These are phyloP conservation scores for Rhododendron kiyosumense DNA, from an alignment of 148 eudicot genomes.

Conservation along the genomic window DNA sequence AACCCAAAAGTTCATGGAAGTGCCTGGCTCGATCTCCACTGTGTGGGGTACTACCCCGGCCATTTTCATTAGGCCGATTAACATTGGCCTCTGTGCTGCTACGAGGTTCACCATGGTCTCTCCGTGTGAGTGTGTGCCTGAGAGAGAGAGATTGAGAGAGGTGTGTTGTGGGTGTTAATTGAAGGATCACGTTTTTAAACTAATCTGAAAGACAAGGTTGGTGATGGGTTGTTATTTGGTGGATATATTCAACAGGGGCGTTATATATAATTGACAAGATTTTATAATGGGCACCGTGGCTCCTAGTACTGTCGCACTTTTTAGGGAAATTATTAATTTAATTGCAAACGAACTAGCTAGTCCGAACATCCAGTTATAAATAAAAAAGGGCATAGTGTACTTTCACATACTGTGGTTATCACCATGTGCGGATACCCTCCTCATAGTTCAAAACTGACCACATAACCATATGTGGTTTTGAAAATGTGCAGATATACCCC, in stretches of 20 bases:
- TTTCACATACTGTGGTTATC: too few relatives aligned
- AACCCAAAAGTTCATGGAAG: constrained; percentile 77
- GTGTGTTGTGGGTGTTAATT: background rate
- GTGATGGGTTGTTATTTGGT: constrained; percentile 12
- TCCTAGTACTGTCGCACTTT: too few relatives aligned
- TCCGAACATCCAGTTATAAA: too few relatives aligned
- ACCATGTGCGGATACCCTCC: too few relatives aligned
- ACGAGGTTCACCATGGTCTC: constrained; percentile 79
- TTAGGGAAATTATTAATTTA: too few relatives aligned
- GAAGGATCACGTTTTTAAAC: background rate
- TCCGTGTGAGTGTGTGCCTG: background rate
- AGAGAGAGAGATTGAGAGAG: background rate
- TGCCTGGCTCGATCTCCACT: constrained; percentile 65
- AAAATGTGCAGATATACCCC: too few relatives aligned
- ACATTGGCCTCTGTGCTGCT: constrained; percentile 64
- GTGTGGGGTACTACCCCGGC: constrained; percentile 62
- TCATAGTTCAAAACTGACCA: too few relatives aligned
- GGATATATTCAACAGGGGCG: background rate
- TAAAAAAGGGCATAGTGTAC: too few relatives aligned
- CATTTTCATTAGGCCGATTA: constrained; percentile 64
- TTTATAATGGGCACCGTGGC: background rate
- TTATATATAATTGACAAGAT: background rate
- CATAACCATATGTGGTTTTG: too few relatives aligned
- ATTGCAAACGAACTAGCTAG: too few relatives aligned
- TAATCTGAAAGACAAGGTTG: background rate